A percentile compares a stretch with the other conserved stretches of the same genome.
These are phyloP conservation scores for Coemansia reversa DNA, from an alignment of 192 early-diverging fungal genomes.

Conservation along the genomic window DNA sequence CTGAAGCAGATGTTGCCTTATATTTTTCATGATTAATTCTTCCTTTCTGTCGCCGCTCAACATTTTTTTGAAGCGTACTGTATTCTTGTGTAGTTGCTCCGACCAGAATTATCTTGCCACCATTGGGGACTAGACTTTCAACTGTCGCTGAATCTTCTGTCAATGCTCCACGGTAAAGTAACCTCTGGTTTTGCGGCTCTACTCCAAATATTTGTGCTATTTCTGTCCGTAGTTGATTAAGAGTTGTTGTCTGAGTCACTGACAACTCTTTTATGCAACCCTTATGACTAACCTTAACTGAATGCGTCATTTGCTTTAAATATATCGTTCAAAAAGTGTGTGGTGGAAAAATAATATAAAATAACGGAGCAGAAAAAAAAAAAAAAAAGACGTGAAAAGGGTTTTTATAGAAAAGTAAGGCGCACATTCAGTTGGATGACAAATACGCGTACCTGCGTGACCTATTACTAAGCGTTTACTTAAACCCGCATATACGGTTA, in stretches of 20 bases:
- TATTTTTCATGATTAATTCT: conserved; percentile 21
- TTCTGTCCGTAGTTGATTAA: conserved; percentile 25
- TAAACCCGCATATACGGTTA: background rate
- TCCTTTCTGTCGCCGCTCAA: conserved; percentile 13
- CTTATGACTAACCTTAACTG: conserved; percentile 24
- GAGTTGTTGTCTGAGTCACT: conserved; percentile 6
- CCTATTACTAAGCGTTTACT: background rate
- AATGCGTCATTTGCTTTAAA: conserved; percentile 3
- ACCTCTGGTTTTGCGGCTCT: conserved; percentile 24
- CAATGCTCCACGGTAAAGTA: conserved; percentile 29
- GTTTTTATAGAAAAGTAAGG: background rate
- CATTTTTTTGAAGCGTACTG: conserved; percentile 7
- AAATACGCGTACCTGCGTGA: background rate
- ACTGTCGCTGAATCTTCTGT: background rate
- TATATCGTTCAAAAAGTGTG: background rate
- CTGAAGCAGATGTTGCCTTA: conserved; percentile 12
- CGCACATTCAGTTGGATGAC: background rate
- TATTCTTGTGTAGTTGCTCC: conserved; percentile 29
- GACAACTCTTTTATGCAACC: conserved; percentile 14
- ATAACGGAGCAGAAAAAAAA: conserved; percentile 1
- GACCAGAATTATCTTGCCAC: conserved; percentile 28
- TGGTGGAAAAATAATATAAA: background rate
- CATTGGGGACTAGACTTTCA: conserved; percentile 5
- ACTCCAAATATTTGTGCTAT: conserved; percentile 30
- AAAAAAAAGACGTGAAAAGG: background rate